Conservation (phyloP, 257 asterid species). For the Gentiana dahurica region DNA sequence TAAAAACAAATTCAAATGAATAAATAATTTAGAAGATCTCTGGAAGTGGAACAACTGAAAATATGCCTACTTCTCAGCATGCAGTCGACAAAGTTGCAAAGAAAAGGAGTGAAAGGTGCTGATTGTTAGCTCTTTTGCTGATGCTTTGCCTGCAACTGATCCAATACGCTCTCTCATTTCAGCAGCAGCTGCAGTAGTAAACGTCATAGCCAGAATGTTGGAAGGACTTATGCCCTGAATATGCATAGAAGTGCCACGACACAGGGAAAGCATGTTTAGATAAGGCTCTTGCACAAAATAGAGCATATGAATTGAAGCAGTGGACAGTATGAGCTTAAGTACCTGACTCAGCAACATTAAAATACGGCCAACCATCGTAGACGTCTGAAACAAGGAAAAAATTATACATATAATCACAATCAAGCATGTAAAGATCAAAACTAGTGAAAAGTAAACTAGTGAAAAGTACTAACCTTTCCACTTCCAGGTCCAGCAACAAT, state of each 20-base stretch:
- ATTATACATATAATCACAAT: slow-evolving; percentile 13
- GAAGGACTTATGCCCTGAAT: slow-evolving; percentile 70
- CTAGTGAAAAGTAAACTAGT: slow-evolving; percentile 8
- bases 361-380: slow-evolving; percentile 98
- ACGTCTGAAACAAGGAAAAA: slow-evolving; percentile 54
- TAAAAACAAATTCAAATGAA: not conserved
- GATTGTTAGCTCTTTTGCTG: slow-evolving; percentile 79
- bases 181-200: slow-evolving; percentile 91
- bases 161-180: slow-evolving; percentile 98
- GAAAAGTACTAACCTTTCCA: slow-evolving; percentile 63
- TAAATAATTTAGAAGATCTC: not conserved
- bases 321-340: slow-evolving; percentile 5
- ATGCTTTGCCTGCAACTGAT: slow-evolving; percentile 73
- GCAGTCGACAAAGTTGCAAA: slow-evolving; percentile 85
- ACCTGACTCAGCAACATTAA: slow-evolving; percentile 77
- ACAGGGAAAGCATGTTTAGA: no score
- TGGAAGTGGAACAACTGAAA: slow-evolving; percentile 6
- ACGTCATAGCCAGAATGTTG: slow-evolving; percentile 93
- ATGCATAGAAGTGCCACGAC: slow-evolving; percentile 4
- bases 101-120: slow-evolving; percentile 98
- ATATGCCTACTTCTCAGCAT: slow-evolving; percentile 83
- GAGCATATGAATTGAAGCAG: slow-evolving; percentile 1
- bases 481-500: slow-evolving; percentile 99
- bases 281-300: not conserved
- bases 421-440: slow-evolving; percentile 10